Evolutionary conservation across 495 filamentous ascomycete genomes (phyloP).

Genomic region (Astrothelium subdiscretum): DNA sequence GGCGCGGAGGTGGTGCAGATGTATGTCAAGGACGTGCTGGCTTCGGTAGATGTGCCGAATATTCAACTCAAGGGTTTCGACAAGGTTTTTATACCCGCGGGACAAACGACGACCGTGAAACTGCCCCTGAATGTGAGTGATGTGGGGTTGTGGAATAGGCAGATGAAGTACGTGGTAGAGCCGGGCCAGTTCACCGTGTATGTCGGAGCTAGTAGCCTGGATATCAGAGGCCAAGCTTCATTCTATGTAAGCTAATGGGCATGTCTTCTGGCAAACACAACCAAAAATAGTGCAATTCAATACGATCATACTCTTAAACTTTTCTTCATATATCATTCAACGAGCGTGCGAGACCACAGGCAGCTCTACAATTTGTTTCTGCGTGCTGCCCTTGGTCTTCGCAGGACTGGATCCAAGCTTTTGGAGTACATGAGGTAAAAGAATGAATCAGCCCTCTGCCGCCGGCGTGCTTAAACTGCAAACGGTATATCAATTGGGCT

Average conservation of each 20-base stretch:
- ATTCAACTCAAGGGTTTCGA: conserved; percentile 73
- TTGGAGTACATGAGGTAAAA: too few species aligned
- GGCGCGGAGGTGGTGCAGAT: conserved; percentile 74
- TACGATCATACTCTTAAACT: too few species aligned
- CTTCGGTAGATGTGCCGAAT: conserved; percentile 45
- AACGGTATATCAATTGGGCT: too few species aligned
- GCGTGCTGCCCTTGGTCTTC: too few species aligned
- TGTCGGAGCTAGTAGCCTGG: conserved; percentile 45
- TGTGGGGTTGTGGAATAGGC: conserved; percentile 23
- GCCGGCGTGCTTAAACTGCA: too few species aligned
- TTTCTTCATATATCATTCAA: too few species aligned
- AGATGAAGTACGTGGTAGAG: conserved; percentile 41
- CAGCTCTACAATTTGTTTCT: too few species aligned
- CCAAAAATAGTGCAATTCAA: too few species aligned
- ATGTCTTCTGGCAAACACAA: too few species aligned
- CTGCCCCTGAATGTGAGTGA: conserved; percentile 43
- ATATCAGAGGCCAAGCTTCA: conserved; percentile 44
- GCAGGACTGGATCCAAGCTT: too few species aligned
- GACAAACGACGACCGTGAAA: conserved; percentile 56
- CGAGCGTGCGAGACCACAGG: too few species aligned
- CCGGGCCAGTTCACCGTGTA: conserved; percentile 49
- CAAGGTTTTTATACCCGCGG: conserved; percentile 59
- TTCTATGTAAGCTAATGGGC: conserved; percentile 23
- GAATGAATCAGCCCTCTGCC: too few species aligned
- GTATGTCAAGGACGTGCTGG: conserved; percentile 46